Percentiles rank a stretch among this genome's conserved stretches.
These are phyloP conservation scores for Mortierella sp. DNA, from an alignment of 371 early-diverging fungal species.

Conservation along the genomic window DNA sequence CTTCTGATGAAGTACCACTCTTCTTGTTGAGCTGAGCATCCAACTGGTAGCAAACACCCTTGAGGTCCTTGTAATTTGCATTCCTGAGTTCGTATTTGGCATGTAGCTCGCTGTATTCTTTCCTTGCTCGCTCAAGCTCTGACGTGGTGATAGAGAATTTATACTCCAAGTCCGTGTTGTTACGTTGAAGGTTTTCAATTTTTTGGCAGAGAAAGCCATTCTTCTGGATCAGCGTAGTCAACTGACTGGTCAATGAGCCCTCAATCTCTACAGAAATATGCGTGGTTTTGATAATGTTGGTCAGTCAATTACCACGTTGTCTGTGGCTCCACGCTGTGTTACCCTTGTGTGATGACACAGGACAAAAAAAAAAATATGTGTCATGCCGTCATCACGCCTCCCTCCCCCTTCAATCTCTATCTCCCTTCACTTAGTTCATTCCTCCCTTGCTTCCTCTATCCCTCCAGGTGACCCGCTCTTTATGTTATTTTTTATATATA, in stretches of 20 bases:
- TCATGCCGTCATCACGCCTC: background rate
- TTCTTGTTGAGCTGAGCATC: slow-evolving; percentile 51
- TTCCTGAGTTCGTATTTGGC: slow-evolving; percentile 52
- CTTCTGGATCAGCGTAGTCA: slow-evolving; percentile 53
- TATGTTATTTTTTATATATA: background rate
- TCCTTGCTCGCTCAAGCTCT: slow-evolving; percentile 48
- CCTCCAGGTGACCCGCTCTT: slow-evolving; percentile 18
- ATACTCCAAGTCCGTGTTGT: slow-evolving; percentile 53
- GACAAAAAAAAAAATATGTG: slow-evolving; percentile 6
- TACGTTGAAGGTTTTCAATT: slow-evolving; percentile 51
- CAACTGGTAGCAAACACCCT: slow-evolving; percentile 55
- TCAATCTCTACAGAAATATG: slow-evolving; percentile 38
- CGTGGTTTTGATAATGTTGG: background rate
- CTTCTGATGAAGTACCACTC: slow-evolving; percentile 43
- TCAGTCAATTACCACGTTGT: slow-evolving; percentile 2
- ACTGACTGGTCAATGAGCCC: slow-evolving; percentile 43
- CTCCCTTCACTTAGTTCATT: background rate
- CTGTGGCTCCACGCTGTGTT: slow-evolving; percentile 12
- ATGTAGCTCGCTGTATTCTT: slow-evolving; percentile 47
- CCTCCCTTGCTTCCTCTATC: background rate
- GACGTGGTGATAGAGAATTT: slow-evolving; percentile 53
- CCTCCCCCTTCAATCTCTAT: background rate
- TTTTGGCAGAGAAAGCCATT: slow-evolving; percentile 57
- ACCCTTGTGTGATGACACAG: background rate
- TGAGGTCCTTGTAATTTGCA: slow-evolving; percentile 52